phyloP scores from a whole-genome alignment of 1,284 basidiomycete genomes.

The Fomitopsis betulina region DNA sequence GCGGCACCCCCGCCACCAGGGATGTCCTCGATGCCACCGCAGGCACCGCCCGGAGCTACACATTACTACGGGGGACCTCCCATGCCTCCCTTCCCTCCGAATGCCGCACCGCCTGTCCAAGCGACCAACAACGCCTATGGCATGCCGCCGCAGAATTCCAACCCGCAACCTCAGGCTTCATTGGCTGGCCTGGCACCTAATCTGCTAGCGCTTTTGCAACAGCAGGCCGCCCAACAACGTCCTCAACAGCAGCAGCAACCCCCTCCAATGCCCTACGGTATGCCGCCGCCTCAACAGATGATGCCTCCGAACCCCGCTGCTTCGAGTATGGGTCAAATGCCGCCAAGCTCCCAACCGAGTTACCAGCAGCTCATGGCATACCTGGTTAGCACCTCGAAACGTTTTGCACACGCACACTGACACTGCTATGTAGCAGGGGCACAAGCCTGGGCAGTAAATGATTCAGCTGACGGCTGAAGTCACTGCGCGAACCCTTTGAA shows the following conservation, averaged over 20 bases:
- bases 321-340: slow-evolving; percentile 17
- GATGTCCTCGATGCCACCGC: slow-evolving; percentile 28
- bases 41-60: slow-evolving; percentile 19
- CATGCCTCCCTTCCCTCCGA: slow-evolving; percentile 10
- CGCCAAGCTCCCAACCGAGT: slow-evolving; percentile 17
- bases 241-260: slow-evolving; percentile 5
- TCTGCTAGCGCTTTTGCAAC: slow-evolving; percentile 26
- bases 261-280: slow-evolving; percentile 19
- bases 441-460: slow-evolving; percentile 20
- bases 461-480: not conserved
- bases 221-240: slow-evolving; percentile 14
- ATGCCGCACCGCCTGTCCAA: slow-evolving; percentile 6
- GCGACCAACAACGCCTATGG: slow-evolving; percentile 13
- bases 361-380: slow-evolving; percentile 29
- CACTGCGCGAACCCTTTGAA: slow-evolving; percentile 1
- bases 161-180: slow-evolving; percentile 9
- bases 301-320: slow-evolving; percentile 15
- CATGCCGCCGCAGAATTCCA: slow-evolving; percentile 13
- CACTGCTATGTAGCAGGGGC: slow-evolving; percentile 13
- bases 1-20: slow-evolving; percentile 30
- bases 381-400: slow-evolving; percentile 16
- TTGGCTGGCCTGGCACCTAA: slow-evolving; percentile 22
- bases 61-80: slow-evolving; percentile 16
- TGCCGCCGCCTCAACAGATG: slow-evolving; percentile 24
- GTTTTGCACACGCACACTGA: too few species aligned